Evolutionary conservation across 768 basidiomycete species (phyloP).

Genomic region (Piloderma croceum): DNA sequence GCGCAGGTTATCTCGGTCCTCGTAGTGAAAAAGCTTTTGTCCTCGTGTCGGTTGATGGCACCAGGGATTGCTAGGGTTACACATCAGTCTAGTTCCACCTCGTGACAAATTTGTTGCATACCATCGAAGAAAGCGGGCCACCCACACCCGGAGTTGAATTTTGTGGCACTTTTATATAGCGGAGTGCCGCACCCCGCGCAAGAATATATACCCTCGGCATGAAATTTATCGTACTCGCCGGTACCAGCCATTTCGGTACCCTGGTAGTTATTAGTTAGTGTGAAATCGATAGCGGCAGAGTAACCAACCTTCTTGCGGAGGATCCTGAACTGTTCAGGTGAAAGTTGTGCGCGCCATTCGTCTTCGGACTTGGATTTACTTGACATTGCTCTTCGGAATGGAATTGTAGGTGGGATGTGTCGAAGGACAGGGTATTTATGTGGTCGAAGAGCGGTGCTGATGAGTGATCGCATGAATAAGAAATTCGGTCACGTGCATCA

Average conservation of each 20-base stretch:
- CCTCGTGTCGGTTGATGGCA: constrained; percentile 75
- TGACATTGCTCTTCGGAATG: no score
- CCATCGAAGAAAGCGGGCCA: constrained; percentile 99
- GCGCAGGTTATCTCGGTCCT: constrained; percentile 87
- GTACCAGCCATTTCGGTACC: constrained; percentile 78
- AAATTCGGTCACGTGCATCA: no score
- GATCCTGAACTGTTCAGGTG: constrained; percentile 76
- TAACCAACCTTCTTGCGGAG: no score
- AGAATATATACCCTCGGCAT: constrained; percentile 60
- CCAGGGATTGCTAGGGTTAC: constrained; percentile 72
- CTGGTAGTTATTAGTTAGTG: constrained; percentile 77
- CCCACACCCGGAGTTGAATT: constrained; percentile 90
- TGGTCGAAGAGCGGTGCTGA: no score
- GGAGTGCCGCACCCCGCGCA: constrained; percentile 81
- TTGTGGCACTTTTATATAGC: constrained; percentile 83
- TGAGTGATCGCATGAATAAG: no score
- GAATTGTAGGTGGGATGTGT: no score
- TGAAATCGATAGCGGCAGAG: no score
- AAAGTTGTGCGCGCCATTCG: constrained; percentile 82
- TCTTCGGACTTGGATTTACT: constrained; percentile 57
- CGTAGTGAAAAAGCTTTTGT: constrained; percentile 56
- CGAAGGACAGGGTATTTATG: not conserved
- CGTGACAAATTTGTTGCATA: no score
- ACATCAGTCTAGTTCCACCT: constrained; percentile 3
- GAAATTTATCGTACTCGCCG: constrained; percentile 73